Percentiles rank a stretch among this genome's conserved stretches.
phyloP scores from a whole-genome alignment of 106 monocot species.

The Acorus gramineus region DNA sequence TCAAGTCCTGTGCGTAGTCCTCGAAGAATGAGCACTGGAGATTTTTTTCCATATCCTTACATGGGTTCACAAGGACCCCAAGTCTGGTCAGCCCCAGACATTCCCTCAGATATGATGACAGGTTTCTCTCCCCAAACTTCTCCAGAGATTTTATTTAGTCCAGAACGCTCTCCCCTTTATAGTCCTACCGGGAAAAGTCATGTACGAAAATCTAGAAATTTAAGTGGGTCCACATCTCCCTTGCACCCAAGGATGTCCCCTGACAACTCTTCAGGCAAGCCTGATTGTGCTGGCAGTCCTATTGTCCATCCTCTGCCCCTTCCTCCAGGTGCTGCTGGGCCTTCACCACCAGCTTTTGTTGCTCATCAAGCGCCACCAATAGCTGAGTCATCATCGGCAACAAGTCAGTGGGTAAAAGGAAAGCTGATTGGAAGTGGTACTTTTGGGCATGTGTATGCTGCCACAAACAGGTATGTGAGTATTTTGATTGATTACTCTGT shows the following conservation, averaged over 20 bases:
- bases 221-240: constrained; percentile 78
- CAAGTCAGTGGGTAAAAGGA: constrained; percentile 78
- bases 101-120: constrained; percentile 29
- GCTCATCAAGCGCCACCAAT: constrained; percentile 21
- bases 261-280: constrained; percentile 27
- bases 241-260: constrained; percentile 48
- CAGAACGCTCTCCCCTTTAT: constrained; percentile 41
- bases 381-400: constrained; percentile 30
- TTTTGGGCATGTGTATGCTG: constrained; percentile 84
- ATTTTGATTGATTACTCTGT: background rate
- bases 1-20: constrained; percentile 79
- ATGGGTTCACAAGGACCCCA: constrained; percentile 23
- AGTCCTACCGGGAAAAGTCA: constrained; percentile 44
- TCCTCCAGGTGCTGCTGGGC: constrained; percentile 48
- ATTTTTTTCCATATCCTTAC: constrained; percentile 25
- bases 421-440: constrained; percentile 89
- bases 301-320: constrained; percentile 76
- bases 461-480: constrained; percentile 49
- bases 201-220: constrained; percentile 53
- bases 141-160: constrained; percentile 31
- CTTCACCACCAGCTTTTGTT: constrained; percentile 20
- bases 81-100: constrained; percentile 32
- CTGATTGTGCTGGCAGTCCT: constrained; percentile 28
- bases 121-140: constrained; percentile 24
- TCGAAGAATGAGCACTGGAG: constrained; percentile 35